Conservation (phyloP, 805 yeast genomes). For the Millerago galiae region DNA sequence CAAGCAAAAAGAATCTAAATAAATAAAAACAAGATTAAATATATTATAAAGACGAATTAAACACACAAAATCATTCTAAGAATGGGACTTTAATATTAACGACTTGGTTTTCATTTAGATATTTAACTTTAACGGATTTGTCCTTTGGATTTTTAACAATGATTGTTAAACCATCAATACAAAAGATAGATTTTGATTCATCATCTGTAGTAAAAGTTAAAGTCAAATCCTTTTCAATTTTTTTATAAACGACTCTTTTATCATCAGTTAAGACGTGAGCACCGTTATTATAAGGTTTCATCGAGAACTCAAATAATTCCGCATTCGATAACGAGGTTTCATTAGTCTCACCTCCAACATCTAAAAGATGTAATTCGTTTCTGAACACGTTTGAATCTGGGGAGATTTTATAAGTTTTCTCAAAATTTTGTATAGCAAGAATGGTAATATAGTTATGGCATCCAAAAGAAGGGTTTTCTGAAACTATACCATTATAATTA, state of each 20-base stretch:
- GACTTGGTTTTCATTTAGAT: conserved; percentile 3
- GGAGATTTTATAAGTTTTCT: conserved; percentile 18
- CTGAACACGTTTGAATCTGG: conserved; percentile 16
- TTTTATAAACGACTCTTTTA: conserved; percentile 6
- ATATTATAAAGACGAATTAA: too few species aligned
- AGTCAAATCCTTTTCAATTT: conserved; percentile 1
- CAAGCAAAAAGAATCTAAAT: too few species aligned
- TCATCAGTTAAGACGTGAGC: conserved; percentile 7
- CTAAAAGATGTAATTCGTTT: conserved; percentile 14
- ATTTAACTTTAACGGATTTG: conserved; percentile 12
- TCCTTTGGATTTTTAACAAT: conserved; percentile 15
- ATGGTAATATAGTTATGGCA: conserved; percentile 14
- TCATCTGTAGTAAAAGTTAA: conserved; percentile 10
- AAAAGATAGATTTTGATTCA: conserved; percentile 10
- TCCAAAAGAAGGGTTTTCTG: background rate
- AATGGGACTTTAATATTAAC: conserved; percentile 1
- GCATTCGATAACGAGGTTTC: background rate
- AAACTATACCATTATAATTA: background rate
- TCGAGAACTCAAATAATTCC: conserved; percentile 11
- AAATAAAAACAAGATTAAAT: too few species aligned
- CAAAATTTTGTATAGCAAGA: conserved; percentile 16
- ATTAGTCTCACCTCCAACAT: conserved; percentile 8
- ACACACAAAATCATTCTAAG: too few species aligned
- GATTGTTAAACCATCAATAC: conserved; percentile 20
- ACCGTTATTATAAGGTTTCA: conserved; percentile 17